Conservation (phyloP, 176 grass and related monocot species). For the Urochloa ruziziensis region DNA sequence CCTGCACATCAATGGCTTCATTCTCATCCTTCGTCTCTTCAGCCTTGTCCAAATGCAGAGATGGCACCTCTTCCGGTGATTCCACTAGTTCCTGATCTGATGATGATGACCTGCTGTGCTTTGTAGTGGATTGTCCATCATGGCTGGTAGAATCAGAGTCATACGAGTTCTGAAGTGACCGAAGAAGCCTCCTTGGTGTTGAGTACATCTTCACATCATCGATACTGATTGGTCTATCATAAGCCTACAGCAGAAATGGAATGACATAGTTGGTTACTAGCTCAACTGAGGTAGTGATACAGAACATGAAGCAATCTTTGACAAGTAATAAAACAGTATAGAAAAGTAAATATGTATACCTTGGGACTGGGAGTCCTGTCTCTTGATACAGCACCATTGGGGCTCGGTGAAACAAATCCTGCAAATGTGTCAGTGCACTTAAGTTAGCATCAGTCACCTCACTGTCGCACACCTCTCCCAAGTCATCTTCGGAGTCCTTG, state of each 20-base stretch:
- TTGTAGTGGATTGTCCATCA: constrained; percentile 7
- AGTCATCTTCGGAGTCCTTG: constrained; percentile 36
- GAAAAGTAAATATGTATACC: constrained; percentile 28
- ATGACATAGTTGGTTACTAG: neutral
- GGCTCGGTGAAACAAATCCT: constrained; percentile 54
- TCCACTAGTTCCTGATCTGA: neutral
- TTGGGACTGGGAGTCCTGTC: constrained; percentile 61
- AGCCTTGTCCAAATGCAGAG: constrained; percentile 35
- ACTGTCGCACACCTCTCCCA: constrained; percentile 48
- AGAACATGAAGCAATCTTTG: neutral
- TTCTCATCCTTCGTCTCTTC: constrained; percentile 39
- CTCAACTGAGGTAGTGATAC: neutral
- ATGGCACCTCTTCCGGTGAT: constrained; percentile 27
- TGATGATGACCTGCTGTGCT: neutral
- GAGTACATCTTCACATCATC: constrained; percentile 69
- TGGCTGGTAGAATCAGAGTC: constrained; percentile 30
- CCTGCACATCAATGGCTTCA: constrained; percentile 6
- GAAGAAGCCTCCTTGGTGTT: constrained; percentile 70
- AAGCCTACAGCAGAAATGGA: constrained; percentile 38
- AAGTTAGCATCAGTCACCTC: constrained; percentile 41
- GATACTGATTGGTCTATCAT: constrained; percentile 41
- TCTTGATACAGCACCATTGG: constrained; percentile 7
- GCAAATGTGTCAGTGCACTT: constrained; percentile 52
- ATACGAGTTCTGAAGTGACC: constrained; percentile 60
- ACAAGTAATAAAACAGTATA: neutral